A percentile compares a stretch with the other conserved stretches of the same genome.
These are phyloP conservation scores for Neofusicoccum umdonicola DNA, from an alignment of 2,329 filamentous ascomycete species.

Conservation along the genomic window DNA sequence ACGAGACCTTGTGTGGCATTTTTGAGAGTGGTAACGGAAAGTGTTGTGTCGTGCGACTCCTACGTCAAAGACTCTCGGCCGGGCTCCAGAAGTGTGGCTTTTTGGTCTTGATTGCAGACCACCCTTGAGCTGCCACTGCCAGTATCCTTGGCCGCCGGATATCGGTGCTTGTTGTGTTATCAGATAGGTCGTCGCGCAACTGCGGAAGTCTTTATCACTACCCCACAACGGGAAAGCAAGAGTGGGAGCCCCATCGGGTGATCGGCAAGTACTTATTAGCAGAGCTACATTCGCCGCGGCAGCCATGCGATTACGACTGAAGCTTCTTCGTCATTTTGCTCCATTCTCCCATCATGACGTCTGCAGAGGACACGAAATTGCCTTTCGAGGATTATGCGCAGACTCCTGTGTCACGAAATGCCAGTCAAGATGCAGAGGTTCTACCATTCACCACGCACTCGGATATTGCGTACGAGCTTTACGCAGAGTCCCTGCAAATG, in stretches of 20 bases:
- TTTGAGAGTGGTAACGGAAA: not conserved
- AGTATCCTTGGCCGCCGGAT: not conserved
- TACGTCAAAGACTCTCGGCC: too few relatives aligned
- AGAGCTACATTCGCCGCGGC: not conserved
- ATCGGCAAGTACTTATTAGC: not conserved
- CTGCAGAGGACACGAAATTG: not conserved
- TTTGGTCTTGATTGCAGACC: too few relatives aligned
- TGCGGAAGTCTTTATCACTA: conserved; percentile 9
- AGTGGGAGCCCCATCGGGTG: conserved; percentile 2
- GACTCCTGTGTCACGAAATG: not conserved
- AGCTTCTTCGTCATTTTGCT: not conserved
- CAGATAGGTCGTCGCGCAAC: not conserved
- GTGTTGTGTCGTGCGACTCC: not conserved
- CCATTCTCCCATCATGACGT: not conserved
- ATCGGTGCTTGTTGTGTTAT: not conserved
- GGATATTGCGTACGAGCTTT: not conserved
- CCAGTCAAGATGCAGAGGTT: not conserved
- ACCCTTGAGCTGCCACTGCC: not conserved
- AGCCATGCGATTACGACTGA: not conserved
- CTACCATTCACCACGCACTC: not conserved
- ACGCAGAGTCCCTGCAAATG: not conserved
- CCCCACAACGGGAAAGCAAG: not conserved
- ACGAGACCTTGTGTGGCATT: conserved; percentile 1
- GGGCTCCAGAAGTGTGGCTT: not conserved
- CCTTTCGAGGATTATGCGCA: not conserved